Evolutionary conservation across 208 protist genomes (phyloP).

Genomic region (Novymonas esmeraldas): DNA sequence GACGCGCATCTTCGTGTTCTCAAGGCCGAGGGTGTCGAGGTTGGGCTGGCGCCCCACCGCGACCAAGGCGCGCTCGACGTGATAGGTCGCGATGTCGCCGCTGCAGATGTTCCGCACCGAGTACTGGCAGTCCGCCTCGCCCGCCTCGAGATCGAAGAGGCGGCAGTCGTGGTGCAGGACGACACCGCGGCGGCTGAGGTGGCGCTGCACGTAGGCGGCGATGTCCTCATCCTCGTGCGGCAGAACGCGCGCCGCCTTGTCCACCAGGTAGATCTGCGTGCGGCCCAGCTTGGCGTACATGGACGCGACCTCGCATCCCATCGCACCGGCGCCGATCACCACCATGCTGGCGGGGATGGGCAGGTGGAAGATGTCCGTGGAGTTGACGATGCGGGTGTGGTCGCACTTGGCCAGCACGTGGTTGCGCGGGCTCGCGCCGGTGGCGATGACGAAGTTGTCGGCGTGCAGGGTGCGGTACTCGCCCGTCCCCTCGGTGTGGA

Average conservation of each 20-base stretch:
- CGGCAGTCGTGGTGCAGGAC: slow-evolving; percentile 52
- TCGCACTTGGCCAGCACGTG: slow-evolving; percentile 50
- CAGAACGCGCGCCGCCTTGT: slow-evolving; percentile 60
- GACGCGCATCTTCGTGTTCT: slow-evolving; percentile 55
- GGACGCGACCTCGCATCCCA: slow-evolving; percentile 79
- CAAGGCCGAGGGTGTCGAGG: slow-evolving; percentile 51
- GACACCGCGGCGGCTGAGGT: slow-evolving; percentile 50
- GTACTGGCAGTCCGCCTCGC: slow-evolving; percentile 42
- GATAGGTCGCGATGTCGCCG: slow-evolving; percentile 43
- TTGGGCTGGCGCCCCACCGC: slow-evolving; percentile 60
- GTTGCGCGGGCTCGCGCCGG: slow-evolving; percentile 49
- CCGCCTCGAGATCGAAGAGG: slow-evolving; percentile 61
- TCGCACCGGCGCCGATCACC: slow-evolving; percentile 63
- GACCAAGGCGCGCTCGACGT: slow-evolving; percentile 63
- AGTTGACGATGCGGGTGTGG: slow-evolving; percentile 44
- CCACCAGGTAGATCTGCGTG: slow-evolving; percentile 60
- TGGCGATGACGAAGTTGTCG: slow-evolving; percentile 81
- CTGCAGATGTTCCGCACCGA: slow-evolving; percentile 44
- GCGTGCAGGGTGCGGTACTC: slow-evolving; percentile 61
- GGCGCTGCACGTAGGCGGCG: slow-evolving; percentile 45
- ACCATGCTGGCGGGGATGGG: slow-evolving; percentile 67
- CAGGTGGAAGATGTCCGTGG: slow-evolving; percentile 54
- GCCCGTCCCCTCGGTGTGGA: slow-evolving; percentile 44
- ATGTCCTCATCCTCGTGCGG: slow-evolving; percentile 73
- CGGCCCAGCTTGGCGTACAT: slow-evolving; percentile 69